These are phyloP conservation scores for Mycena amicta DNA, from an alignment of 768 basidiomycete genomes.

Conservation along the genomic window DNA sequence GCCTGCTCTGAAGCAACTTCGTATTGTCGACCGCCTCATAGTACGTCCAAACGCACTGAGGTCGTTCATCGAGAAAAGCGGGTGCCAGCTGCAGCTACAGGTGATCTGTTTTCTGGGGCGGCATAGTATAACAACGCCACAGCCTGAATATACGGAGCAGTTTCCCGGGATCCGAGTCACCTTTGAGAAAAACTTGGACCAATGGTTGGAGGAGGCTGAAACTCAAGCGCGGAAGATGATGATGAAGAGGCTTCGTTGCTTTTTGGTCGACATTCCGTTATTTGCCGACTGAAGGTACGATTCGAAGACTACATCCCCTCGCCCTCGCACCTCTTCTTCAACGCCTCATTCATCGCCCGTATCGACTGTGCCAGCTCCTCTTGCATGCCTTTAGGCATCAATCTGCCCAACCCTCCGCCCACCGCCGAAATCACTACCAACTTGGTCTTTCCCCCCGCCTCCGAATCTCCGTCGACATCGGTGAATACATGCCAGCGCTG, in stretches of 20 bases:
- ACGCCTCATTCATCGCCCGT: constrained; percentile 6
- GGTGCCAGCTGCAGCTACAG: no score
- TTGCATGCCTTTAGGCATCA: constrained; percentile 8
- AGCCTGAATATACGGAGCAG: neutral
- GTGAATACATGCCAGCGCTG: constrained; percentile 9
- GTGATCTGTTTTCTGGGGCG: neutral
- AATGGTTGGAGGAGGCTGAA: neutral
- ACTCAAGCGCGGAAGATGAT: neutral
- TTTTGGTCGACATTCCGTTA: neutral
- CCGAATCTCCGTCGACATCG: constrained; percentile 8
- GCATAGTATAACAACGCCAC: neutral
- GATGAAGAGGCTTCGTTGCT: neutral
- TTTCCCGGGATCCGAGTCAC: neutral
- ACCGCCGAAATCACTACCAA: constrained; percentile 8
- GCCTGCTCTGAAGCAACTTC: neutral
- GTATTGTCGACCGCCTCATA: neutral
- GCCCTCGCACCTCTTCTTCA: constrained; percentile 12
- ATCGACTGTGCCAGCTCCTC: neutral
- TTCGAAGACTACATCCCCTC: no score
- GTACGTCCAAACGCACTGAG: neutral
- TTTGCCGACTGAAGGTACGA: no score
- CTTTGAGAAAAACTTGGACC: neutral
- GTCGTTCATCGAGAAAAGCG: neutral
- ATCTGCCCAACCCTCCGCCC: neutral
- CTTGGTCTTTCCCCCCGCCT: constrained; percentile 1